Evolutionary conservation across 2,329 filamentous ascomycete genomes (phyloP).

Genomic region (Aureobasidium pullulans): DNA sequence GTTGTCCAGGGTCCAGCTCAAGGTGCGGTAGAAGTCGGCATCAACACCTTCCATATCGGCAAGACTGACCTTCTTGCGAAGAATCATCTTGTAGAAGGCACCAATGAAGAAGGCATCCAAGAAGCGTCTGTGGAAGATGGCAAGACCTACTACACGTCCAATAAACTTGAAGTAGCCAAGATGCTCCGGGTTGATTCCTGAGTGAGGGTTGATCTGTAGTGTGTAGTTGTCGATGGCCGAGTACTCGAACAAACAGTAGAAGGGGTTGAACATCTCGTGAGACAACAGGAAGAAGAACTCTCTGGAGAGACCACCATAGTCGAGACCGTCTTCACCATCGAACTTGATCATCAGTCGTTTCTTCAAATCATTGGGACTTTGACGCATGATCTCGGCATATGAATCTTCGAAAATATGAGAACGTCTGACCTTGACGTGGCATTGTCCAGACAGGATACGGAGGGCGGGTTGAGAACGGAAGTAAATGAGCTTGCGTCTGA

Average conservation of each 20-base stretch:
- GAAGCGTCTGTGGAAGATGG: conserved; percentile 97
- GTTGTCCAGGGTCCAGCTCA: conserved; percentile 97
- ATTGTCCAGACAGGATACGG: conserved; percentile 90
- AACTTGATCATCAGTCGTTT: conserved; percentile 99
- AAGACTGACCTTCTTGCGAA: conserved; percentile 83
- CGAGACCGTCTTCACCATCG: conserved; percentile 93
- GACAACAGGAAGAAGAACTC: conserved; percentile 99
- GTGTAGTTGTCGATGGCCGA: conserved; percentile 99
- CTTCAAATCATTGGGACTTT: conserved; percentile 92
- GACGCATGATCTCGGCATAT: conserved; percentile 95
- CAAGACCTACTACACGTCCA: conserved; percentile 88
- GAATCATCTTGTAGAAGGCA: conserved; percentile 98
- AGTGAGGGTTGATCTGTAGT: conserved; percentile 98
- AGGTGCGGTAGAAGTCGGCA: conserved; percentile 90
- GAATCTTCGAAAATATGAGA: conserved; percentile 98
- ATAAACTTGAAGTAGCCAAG: conserved; percentile 99
- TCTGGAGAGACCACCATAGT: conserved; percentile 94
- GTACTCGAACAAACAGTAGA: conserved; percentile 99
- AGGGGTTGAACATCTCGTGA: conserved; percentile 99
- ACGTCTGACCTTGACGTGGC: conserved; percentile 93
- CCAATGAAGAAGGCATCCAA: conserved; percentile 98
- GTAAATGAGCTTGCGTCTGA: conserved; percentile 95
- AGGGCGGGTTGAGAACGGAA: conserved; percentile 97
- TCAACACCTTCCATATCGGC: conserved; percentile 99
- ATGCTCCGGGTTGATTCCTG: conserved; percentile 98